Evolutionary conservation across 306 rosid species (phyloP).

Genomic region (Sindora glabra): DNA sequence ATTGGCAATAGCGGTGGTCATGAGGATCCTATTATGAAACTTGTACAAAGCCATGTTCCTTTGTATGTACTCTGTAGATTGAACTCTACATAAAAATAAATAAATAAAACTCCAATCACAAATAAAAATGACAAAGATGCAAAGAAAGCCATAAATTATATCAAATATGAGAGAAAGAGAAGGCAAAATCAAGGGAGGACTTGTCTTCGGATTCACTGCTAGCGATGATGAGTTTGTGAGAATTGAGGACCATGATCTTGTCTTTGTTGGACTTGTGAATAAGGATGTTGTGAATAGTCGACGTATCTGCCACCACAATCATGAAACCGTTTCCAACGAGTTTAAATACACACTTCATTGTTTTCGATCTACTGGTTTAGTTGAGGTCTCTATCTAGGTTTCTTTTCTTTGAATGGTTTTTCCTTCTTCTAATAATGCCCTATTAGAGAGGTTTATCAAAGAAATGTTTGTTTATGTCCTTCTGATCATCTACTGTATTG

Average conservation of each 20-base stretch:
- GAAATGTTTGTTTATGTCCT: too few species aligned
- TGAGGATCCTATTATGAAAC: slow-evolving; percentile 67
- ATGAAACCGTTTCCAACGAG: slow-evolving; percentile 74
- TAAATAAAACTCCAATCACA: neutral
- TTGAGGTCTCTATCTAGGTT: neutral
- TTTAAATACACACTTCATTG: slow-evolving; percentile 88
- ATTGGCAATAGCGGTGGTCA: slow-evolving; percentile 75
- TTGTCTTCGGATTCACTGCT: slow-evolving; percentile 95
- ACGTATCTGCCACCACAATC: slow-evolving; percentile 79
- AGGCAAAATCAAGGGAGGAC: slow-evolving; percentile 9
- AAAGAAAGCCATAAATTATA: neutral
- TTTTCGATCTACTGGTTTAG: neutral
- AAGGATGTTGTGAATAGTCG: slow-evolving; percentile 87
- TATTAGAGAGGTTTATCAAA: too few species aligned
- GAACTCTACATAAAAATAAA: slow-evolving; percentile 42
- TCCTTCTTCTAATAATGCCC: too few species aligned
- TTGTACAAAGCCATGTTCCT: slow-evolving; percentile 69
- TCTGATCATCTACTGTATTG: too few species aligned
- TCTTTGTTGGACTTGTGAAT: slow-evolving; percentile 94
- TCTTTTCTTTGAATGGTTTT: too few species aligned
- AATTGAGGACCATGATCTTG: slow-evolving; percentile 95
- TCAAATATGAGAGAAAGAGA: neutral
- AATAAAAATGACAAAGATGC: neutral
- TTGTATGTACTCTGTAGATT: slow-evolving; percentile 70
- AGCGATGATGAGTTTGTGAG: slow-evolving; percentile 94